Conservation (phyloP, 192 early-diverging fungal species). For the Coemansia sp. region DNA sequence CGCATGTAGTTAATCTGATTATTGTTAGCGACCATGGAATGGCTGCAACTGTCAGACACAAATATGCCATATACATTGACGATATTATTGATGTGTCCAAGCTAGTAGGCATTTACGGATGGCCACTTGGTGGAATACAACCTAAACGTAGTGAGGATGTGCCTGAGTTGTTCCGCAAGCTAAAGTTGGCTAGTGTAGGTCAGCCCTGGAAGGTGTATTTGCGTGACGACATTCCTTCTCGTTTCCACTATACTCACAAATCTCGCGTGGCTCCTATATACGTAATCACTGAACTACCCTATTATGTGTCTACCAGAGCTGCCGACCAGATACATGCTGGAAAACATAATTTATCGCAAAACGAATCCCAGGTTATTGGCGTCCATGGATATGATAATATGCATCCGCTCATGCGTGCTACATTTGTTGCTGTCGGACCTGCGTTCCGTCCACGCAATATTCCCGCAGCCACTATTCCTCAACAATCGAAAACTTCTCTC, state of each 20-base stretch:
- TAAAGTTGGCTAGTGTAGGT: slow-evolving; percentile 52
- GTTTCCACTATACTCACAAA: slow-evolving; percentile 69
- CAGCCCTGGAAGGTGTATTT: slow-evolving; percentile 65
- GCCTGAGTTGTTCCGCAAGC: slow-evolving; percentile 54
- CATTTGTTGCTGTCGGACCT: slow-evolving; percentile 79
- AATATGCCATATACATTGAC: slow-evolving; percentile 71
- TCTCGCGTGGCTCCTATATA: slow-evolving; percentile 74
- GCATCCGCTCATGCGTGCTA: slow-evolving; percentile 75
- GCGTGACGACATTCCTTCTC: slow-evolving; percentile 67
- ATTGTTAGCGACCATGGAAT: slow-evolving; percentile 90
- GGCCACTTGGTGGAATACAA: slow-evolving; percentile 65
- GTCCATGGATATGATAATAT: slow-evolving; percentile 84
- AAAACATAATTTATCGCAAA: slow-evolving; percentile 1
- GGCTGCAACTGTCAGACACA: slow-evolving; percentile 51
- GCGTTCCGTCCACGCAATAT: slow-evolving; percentile 47
- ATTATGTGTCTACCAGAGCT: slow-evolving; percentile 54
- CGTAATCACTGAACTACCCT: slow-evolving; percentile 66
- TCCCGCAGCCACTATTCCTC: slow-evolving; percentile 5
- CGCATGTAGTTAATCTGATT: slow-evolving; percentile 64
- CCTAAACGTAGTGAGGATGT: slow-evolving; percentile 53
- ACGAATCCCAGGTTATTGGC: slow-evolving; percentile 51
- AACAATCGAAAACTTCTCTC: neutral
- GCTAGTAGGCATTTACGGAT: slow-evolving; percentile 59
- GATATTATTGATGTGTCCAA: slow-evolving; percentile 62
- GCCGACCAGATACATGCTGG: slow-evolving; percentile 15